Base-by-base conservation (phyloP, 1,139 yeast genomes). In the Debaryomyces sp. region DNA sequence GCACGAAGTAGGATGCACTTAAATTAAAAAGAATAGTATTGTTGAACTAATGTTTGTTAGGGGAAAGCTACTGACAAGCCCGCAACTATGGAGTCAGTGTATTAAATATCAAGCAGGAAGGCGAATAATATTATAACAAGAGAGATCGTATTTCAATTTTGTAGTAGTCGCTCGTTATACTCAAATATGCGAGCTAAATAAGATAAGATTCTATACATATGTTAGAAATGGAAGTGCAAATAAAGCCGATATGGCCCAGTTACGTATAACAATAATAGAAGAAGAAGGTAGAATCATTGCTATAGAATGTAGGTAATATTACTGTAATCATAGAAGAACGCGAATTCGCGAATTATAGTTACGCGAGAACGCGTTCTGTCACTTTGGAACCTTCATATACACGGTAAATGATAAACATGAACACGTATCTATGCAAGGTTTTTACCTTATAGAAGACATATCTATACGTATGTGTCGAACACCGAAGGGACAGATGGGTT, bases 71-170 rank as follows among this genome's bases (percentile, higher is more conserved):
- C 29, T 27, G 30, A 15, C 35, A n/a, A n/a, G n/a, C n/a, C 13
- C 91, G 85, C 60, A 84, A 85, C 62, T 85, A 85, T 59, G 94
- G 94, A 27, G 89, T 90, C 7, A 77, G 84, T 2, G 17, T 15
- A 15, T 15, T 49, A 94, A 94, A 2, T 87, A 81, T 66, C 91
- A 85, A 64, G 78, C 87, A 4, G 90, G 89, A n/a, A n/a, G n/a
- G 80, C 84, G 2, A 41, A 46, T 9, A 37, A 45, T n/a, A n/a
- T n/a, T n/a, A 59, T 60, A 12, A 32, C 40, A n/a, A n/a, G n/a
- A n/a, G 6, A 32, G 35, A 8, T 32, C n/a, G 18, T 32, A 32
- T 32, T 17, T 32, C 35, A 17, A 32, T n/a, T 8, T 32, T 32
- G 35, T 27, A 27, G 30, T 27, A 27, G 13, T 27, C 12, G 6